Evolutionary conservation across 441 rosid genomes (phyloP), one percentile per base, ranked within the genome.

Genomic region (Brassica hybrid): DNA sequence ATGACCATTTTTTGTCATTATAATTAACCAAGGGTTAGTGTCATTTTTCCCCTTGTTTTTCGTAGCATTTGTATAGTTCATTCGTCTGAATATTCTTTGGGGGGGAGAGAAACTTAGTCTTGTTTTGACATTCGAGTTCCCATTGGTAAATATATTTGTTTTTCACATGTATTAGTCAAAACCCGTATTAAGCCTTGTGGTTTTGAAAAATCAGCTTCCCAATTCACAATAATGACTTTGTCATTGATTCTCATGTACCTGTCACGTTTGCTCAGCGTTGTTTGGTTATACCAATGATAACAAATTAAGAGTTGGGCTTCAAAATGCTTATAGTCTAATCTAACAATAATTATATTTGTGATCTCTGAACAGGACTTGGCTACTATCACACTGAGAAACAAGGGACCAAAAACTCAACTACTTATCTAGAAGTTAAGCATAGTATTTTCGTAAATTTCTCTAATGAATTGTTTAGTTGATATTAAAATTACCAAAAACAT

Each of bases 251-350:
- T 32, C 58, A 72, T 59, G 48, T 71, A 66, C 41, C 7, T 72
- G 16, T 72, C 68, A 32, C 21, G 69, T 77, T 72, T 45, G 68
- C 61, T 67, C 59, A 13, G 12, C 52, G 36, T 63, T 76, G 66
- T 58, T 19, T 72, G 76, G 76, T 54, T 72, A 27, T 38, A 76
- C 66, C 65, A 64, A 41, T 70, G 60, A 64, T 54, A 52, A 50
- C 80, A 76, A 62, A 57, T 62, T 36, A 63, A 52, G 65, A 38
- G 56, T 54, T 69, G 63, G 70, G 65, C 59, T 76, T 69, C 50
- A 17, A 36, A 76, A 36, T 76, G 65, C 79, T 69, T 69, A 38
- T 17, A 59, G 16, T 41, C 18, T 16, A 65, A 77, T 71, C 72
- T 65, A 41, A 77, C 50, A 18, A 41, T 57, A 77, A 77, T 65